phyloP scores from a whole-genome alignment of 441 rosid genomes.

The Pelargonium myrrhifolium region DNA sequence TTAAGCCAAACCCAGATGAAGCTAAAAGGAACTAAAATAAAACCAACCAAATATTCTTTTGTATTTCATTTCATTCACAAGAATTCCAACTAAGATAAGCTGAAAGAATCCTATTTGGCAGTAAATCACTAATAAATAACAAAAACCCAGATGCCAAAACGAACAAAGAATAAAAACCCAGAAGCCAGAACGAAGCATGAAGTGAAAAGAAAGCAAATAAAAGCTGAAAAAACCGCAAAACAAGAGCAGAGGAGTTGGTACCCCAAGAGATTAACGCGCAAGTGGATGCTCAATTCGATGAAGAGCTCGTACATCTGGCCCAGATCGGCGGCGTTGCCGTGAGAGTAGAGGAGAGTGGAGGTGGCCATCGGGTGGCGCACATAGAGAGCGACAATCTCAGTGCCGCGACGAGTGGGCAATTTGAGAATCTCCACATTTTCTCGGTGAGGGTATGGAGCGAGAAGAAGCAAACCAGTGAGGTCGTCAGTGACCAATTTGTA shows the following conservation, averaged over 20 bases:
- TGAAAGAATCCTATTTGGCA: too few relatives aligned
- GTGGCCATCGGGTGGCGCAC: slow-evolving; percentile 88
- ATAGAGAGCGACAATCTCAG: slow-evolving; percentile 79
- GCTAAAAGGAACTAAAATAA: not conserved
- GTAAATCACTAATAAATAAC: not conserved
- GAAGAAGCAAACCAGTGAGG: slow-evolving; percentile 62
- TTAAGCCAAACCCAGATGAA: not conserved
- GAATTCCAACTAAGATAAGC: too few relatives aligned
- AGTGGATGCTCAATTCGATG: slow-evolving; percentile 84
- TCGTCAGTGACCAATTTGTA: slow-evolving; percentile 65
- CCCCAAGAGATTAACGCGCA: slow-evolving; percentile 94
- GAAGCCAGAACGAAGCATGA: slow-evolving; percentile 13
- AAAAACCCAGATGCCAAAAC: slow-evolving; percentile 19
- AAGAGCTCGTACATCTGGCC: slow-evolving; percentile 99
- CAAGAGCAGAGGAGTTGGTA: slow-evolving; percentile 19
- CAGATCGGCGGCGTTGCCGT: slow-evolving; percentile 99
- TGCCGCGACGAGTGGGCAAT: slow-evolving; percentile 68
- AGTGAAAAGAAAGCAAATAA: not conserved
- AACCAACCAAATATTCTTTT: slow-evolving; percentile 5
- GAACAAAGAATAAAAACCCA: slow-evolving; percentile 13
- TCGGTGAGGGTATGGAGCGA: slow-evolving; percentile 77
- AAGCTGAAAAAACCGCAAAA: too few relatives aligned
- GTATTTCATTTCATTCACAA: not conserved
- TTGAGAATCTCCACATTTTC: slow-evolving; percentile 82
- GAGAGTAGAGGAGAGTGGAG: slow-evolving; percentile 84